Conservation (phyloP, 371 early-diverging fungal genomes). For the Lichtheimia ornata region DNA sequence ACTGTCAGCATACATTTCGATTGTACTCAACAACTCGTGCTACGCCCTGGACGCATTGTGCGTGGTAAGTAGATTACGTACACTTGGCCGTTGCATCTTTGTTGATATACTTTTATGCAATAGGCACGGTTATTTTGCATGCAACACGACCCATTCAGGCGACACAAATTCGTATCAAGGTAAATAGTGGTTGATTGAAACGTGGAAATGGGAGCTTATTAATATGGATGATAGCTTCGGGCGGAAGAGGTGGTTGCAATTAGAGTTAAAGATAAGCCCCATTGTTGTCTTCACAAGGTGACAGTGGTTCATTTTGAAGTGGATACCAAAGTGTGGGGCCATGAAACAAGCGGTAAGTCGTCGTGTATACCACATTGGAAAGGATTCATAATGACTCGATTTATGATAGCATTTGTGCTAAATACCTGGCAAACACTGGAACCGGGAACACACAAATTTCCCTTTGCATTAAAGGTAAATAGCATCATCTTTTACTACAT, state of each 20-base stretch:
- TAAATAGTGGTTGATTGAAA: not conserved
- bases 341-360: conserved; percentile 33
- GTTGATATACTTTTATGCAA: conserved; percentile 1
- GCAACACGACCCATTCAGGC: conserved; percentile 30
- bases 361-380: not conserved
- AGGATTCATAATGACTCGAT: not conserved
- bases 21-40: conserved; percentile 45
- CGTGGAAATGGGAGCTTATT: not conserved
- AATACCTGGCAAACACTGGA: conserved; percentile 30
- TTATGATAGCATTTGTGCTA: not conserved
- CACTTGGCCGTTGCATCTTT: not conserved
- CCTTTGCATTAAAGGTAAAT: conserved; percentile 54
- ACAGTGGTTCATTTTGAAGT: conserved; percentile 42
- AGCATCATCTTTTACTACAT: conserved; percentile 22
- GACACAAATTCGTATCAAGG: conserved; percentile 40
- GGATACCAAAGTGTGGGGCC: conserved; percentile 34
- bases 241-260: conserved; percentile 44
- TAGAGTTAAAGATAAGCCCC: conserved; percentile 19
- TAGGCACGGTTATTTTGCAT: conserved; percentile 33
- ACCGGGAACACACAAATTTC: conserved; percentile 33
- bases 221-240: conserved; percentile 32
- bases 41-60: conserved; percentile 45
- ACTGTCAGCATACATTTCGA: conserved; percentile 36
- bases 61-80: conserved; percentile 27
- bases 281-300: conserved; percentile 25